Evolutionary conservation across 2,329 filamentous ascomycete species (phyloP).

Genomic region (Cladobotryum mycophilum): DNA sequence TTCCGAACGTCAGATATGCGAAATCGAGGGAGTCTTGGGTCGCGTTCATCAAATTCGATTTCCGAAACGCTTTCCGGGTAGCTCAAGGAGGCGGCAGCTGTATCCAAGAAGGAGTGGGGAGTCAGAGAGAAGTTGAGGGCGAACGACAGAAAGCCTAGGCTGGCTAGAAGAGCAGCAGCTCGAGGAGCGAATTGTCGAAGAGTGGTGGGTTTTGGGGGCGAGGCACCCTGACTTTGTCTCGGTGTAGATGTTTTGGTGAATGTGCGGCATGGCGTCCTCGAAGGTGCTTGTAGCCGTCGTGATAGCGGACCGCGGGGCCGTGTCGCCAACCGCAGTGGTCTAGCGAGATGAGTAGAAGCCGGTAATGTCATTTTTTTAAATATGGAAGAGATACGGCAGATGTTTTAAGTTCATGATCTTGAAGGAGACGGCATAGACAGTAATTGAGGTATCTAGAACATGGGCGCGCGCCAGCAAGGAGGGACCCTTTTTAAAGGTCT

Average conservation of each 20-base stretch:
- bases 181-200: slow-evolving; percentile 1
- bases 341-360: background rate
- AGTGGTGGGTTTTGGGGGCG: background rate
- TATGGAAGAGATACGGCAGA: background rate
- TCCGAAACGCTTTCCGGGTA: background rate
- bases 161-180: slow-evolving; percentile 5
- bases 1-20: slow-evolving; percentile 45
- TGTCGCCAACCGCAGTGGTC: slow-evolving; percentile 1
- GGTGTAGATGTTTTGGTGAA: slow-evolving; percentile 4
- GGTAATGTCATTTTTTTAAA: slow-evolving; percentile 4
- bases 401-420: too few species aligned
- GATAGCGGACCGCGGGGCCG: background rate
- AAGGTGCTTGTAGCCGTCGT: background rate
- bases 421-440: too few species aligned
- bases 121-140: slow-evolving; percentile 5
- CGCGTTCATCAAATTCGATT: slow-evolving; percentile 13
- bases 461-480: too few species aligned
- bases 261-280: background rate
- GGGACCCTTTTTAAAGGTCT: too few species aligned
- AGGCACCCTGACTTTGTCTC: background rate
- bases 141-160: slow-evolving; percentile 6
- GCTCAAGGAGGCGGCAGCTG: slow-evolving; percentile 2
- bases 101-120: slow-evolving; percentile 6
- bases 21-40: slow-evolving; percentile 41
- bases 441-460: too few species aligned